Conservation (phyloP, 148 eudicot genomes). For the Spergularia marina region DNA sequence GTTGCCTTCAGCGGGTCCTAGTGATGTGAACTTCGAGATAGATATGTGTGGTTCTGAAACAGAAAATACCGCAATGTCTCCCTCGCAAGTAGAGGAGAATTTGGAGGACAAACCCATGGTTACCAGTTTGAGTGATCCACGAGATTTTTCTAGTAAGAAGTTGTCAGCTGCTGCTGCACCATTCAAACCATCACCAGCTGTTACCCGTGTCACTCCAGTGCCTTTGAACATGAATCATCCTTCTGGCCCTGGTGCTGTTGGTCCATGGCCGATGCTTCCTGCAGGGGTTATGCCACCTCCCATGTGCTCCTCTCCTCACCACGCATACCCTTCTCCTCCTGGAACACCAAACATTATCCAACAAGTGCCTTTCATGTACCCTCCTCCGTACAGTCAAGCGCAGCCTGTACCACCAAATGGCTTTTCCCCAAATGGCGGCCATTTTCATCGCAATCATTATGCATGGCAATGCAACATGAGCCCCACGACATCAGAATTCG, state of each 20-base stretch:
- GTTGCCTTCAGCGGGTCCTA: constrained; percentile 33
- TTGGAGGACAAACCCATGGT: constrained; percentile 50
- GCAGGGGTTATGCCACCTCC: constrained; percentile 53
- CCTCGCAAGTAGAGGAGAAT: constrained; percentile 41
- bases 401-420: constrained; percentile 56
- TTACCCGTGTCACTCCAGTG: constrained; percentile 48
- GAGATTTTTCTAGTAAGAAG: constrained; percentile 62
- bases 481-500: constrained; percentile 46
- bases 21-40: constrained; percentile 25
- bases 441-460: constrained; percentile 69
- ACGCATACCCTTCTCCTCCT: constrained; percentile 85
- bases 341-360: constrained; percentile 78
- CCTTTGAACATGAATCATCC: constrained; percentile 60
- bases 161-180: constrained; percentile 97
- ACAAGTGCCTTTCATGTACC: constrained; percentile 78
- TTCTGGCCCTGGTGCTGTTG: constrained; percentile 55
- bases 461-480: constrained; percentile 74
- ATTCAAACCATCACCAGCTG: constrained; percentile 61
- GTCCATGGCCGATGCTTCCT: constrained; percentile 81
- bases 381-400: constrained; percentile 68
- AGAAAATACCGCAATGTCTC: constrained; percentile 27
- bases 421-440: constrained; percentile 49
- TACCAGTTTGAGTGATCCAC: constrained; percentile 43
- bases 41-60: constrained; percentile 28
- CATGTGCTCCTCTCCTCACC: constrained; percentile 74